Percentiles rank a stretch among this genome's conserved stretches.
Evolutionary conservation across 2,329 filamentous ascomycete species (phyloP).

Genomic region (Beauveria sp.): DNA sequence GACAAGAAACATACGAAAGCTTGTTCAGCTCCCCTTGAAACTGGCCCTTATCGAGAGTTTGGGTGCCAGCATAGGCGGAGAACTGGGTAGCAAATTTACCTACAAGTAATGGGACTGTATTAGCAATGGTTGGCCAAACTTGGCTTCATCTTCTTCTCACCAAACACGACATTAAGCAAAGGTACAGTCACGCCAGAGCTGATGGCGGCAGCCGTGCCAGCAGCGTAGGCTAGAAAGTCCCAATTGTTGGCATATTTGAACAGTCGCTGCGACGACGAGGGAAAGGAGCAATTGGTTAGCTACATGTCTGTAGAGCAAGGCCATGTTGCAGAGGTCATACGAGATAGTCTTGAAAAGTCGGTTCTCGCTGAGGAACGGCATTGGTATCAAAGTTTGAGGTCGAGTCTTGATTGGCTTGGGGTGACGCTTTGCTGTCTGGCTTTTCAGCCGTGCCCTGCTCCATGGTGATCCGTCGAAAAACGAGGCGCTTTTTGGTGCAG

Average conservation of each 20-base stretch:
- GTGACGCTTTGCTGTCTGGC: neutral
- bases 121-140: neutral
- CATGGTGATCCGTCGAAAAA: neutral
- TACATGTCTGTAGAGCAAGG: neutral
- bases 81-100: slow-evolving; percentile 36
- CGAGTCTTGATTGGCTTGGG: neutral
- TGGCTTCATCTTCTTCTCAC: slow-evolving; percentile 19
- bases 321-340: neutral
- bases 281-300: neutral
- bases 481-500: too few relatives aligned
- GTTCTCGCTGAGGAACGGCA: slow-evolving; percentile 30
- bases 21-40: neutral
- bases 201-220: slow-evolving; percentile 37
- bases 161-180: slow-evolving; percentile 52
- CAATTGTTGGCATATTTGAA: slow-evolving; percentile 49
- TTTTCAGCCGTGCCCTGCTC: neutral
- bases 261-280: slow-evolving; percentile 30
- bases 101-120: slow-evolving; percentile 27
- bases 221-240: slow-evolving; percentile 41
- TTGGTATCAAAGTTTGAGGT: neutral
- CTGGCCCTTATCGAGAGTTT: neutral
- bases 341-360: slow-evolving; percentile 34
- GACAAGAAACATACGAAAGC: neutral
- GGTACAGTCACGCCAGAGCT: slow-evolving; percentile 48
- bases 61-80: slow-evolving; percentile 14